phyloP scores from a whole-genome alignment of 228 moss, liverwort and hornwort species.

The Sphagnum magellanicum region DNA sequence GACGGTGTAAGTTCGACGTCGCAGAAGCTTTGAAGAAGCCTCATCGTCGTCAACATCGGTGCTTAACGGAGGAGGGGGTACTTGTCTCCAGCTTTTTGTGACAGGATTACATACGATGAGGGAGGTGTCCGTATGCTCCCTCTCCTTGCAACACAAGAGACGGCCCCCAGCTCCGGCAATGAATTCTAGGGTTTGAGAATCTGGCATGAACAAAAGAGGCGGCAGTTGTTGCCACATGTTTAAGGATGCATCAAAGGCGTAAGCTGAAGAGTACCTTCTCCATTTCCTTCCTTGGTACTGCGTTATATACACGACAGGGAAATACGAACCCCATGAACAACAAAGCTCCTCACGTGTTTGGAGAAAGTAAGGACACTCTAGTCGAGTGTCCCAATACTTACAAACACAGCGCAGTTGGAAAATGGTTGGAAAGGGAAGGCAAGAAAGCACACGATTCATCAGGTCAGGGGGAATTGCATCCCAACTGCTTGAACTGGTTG shows the following conservation, averaged over 20 bases:
- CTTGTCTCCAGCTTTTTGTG: constrained; percentile 6
- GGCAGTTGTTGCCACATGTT: constrained; percentile 2
- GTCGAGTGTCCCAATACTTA: constrained; percentile 3
- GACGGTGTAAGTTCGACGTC: constrained; percentile 1
- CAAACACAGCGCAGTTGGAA: constrained; percentile 6
- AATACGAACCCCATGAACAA: constrained; percentile 5
- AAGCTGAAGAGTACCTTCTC: constrained; percentile 1
- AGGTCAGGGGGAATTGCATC: background rate
- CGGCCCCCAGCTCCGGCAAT: constrained; percentile 8
- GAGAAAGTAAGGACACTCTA: constrained; percentile 3
- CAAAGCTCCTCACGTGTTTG: background rate
- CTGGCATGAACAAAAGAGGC: constrained; percentile 2
- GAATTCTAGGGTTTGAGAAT: constrained; percentile 3
- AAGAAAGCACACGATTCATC: constrained; percentile 3
- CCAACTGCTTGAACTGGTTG: background rate
- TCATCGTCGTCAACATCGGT: background rate
- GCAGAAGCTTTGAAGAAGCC: background rate
- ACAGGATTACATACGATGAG: background rate
- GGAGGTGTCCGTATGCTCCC: background rate
- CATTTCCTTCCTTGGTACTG: constrained; percentile 8
- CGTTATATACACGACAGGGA: constrained; percentile 3
- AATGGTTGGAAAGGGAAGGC: constrained; percentile 1
- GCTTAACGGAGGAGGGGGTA: background rate
- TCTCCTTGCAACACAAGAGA: constrained; percentile 5
- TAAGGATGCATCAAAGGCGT: background rate